These are phyloP conservation scores for Pyricularia sp. DNA, from an alignment of 2,329 filamentous ascomycete species.

Conservation along the genomic window DNA sequence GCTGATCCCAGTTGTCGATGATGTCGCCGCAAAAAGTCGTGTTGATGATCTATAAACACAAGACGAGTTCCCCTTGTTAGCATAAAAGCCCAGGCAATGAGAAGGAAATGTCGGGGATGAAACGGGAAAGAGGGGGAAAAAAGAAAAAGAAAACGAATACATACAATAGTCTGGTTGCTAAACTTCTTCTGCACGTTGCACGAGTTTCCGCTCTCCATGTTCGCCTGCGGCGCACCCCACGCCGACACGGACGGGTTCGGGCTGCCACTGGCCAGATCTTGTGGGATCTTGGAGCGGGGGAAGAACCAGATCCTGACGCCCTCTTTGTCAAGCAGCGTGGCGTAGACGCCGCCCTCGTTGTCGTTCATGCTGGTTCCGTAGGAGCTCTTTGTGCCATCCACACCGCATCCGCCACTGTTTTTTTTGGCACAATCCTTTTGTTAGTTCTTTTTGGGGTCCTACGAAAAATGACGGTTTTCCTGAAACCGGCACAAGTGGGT, in stretches of 20 bases:
- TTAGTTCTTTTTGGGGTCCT: too few species aligned
- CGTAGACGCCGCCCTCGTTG: conserved; percentile 31
- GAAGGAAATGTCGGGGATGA: too few species aligned
- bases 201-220: conserved; percentile 18
- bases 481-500: too few species aligned
- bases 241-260: conserved; percentile 24
- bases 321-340: conserved; percentile 26
- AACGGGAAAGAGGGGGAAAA: too few species aligned
- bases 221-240: conserved; percentile 30
- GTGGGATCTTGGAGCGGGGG: conserved; percentile 24
- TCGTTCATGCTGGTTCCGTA: conserved; percentile 42
- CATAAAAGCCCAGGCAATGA: too few species aligned
- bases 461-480: too few species aligned
- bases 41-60: conserved; percentile 14
- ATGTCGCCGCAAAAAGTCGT: conserved; percentile 20
- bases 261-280: conserved; percentile 25
- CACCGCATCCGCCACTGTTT: conserved; percentile 13
- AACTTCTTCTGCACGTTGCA: conserved; percentile 50
- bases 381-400: conserved; percentile 11
- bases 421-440: too few species aligned
- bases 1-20: conserved; percentile 44
- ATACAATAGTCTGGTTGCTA: conserved; percentile 40
- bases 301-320: conserved; percentile 38
- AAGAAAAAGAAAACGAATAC: not conserved
- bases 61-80: too few species aligned